Percentiles rank a stretch among this genome's conserved stretches.
Evolutionary conservation across 352 stramenopile species (phyloP).

Genomic region (Globisporangium uncinulatum): DNA sequence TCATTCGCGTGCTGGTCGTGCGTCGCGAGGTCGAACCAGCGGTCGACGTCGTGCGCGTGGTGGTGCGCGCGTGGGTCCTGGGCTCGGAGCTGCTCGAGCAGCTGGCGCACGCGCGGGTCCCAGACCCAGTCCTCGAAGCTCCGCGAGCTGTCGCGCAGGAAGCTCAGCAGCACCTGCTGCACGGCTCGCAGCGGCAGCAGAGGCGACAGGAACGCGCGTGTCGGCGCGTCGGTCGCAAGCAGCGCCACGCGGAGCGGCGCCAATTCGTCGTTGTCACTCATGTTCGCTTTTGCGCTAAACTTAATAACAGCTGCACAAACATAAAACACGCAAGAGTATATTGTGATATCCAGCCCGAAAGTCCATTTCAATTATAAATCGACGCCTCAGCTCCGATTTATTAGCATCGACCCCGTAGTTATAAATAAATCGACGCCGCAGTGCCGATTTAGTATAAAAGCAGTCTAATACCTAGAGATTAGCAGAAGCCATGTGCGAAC

Average conservation of each 20-base stretch:
- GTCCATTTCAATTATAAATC: too few species aligned
- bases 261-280: conserved; percentile 20
- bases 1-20: conserved; percentile 15
- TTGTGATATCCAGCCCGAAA: too few species aligned
- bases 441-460: too few species aligned
- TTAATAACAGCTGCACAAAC: too few species aligned
- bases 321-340: too few species aligned
- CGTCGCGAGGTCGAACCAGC: conserved; percentile 38
- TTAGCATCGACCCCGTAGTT: too few species aligned
- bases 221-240: conserved; percentile 35
- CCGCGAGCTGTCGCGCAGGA: conserved; percentile 44
- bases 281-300: neutral
- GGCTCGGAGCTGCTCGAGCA: conserved; percentile 41
- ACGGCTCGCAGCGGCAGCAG: conserved; percentile 55
- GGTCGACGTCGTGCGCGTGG: conserved; percentile 24
- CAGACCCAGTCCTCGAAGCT: too few species aligned
- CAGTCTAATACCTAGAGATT: too few species aligned
- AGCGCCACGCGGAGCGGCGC: conserved; percentile 37
- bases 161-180: conserved; percentile 67
- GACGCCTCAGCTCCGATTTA: too few species aligned
- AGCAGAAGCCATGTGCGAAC: too few species aligned
- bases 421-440: too few species aligned
- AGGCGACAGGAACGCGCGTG: conserved; percentile 44
- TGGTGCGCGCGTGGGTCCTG: conserved; percentile 22
- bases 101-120: conserved; percentile 27